Base-by-base conservation (phyloP, 345 rosid genomes). In the Eucalyptus erythrocorys region DNA sequence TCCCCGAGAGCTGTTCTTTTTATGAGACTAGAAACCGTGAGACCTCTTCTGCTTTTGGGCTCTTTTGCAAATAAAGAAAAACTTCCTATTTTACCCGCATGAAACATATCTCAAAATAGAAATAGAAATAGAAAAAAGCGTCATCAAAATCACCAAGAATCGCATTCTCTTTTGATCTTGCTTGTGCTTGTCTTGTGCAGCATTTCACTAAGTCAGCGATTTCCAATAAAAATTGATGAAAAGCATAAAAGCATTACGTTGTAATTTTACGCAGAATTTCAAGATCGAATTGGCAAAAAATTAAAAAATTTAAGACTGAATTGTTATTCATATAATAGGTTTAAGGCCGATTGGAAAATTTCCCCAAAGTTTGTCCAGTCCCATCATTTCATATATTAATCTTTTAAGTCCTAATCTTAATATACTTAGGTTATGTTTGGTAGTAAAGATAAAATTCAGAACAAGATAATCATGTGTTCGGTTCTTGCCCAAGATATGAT, bases 201-300 rank as follows among this genome's bases (percentile, higher is more conserved):
- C 27, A 8, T 37, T 37, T 37, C 1, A 13, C 42, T 12, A 10
- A 71, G 8, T 19, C 4, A 37, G 1, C 14, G 3, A 40, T 37
- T 37, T 40, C 0, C 2, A 0, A 10, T 3, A 37, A 17, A 71
- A 37, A 37, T 19, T 37, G 26, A 21, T 11, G 14, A 5, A 6
- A 37, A 0, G 0, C 14, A 10, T 6, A 5, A 6, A 37, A 0
- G 0, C 14, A 10, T 6, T 37, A 10, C 2, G 2, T 10, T 37
- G 1, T 3, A 76, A 10, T 76, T 37, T 76, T 0, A 0, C 3
- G 0, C 8, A 1, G 12, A 71, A 2, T 37, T 34, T 37, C 4
- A 37, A 11, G 45, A 21, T 0, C 9, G 0, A 34, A 71, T 37
- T 3, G 2, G 2, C 8, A 34, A 71, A 5, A 71, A 26, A 0